Conservation (phyloP, 2,329 filamentous ascomycete genomes). For the Colletotrichum spinosum region DNA sequence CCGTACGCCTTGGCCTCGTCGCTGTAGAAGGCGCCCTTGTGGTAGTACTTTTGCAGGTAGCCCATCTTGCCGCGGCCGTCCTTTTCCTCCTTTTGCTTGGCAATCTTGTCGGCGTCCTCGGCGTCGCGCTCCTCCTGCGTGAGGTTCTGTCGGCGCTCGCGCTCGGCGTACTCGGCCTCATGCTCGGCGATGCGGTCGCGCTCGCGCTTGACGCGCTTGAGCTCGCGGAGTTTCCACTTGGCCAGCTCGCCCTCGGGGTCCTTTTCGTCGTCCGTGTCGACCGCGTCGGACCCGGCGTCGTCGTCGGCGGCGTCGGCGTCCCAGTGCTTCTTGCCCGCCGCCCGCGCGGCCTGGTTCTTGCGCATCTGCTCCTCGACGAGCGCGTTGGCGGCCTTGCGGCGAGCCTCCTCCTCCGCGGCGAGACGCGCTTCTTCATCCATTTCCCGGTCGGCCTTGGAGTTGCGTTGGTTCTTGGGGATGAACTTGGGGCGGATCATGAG, state of each 20-base stretch:
- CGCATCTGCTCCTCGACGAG: constrained; percentile 91
- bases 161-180: constrained; percentile 88
- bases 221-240: constrained; percentile 93
- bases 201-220: constrained; percentile 88
- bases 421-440: constrained; percentile 49
- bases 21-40: constrained; percentile 96
- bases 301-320: constrained; percentile 82
- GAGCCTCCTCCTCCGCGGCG: constrained; percentile 68
- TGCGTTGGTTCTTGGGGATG: constrained; percentile 69
- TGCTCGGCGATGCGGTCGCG: constrained; percentile 85
- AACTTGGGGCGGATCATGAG: constrained; percentile 74
- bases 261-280: constrained; percentile 89
- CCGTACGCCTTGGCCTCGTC: constrained; percentile 82
- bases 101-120: constrained; percentile 85
- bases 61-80: constrained; percentile 82
- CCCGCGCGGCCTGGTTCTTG: constrained; percentile 80
- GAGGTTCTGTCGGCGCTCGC: constrained; percentile 88
- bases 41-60: constrained; percentile 96
- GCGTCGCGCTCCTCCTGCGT: constrained; percentile 86
- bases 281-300: constrained; percentile 68
- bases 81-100: constrained; percentile 83
- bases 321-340: constrained; percentile 86
- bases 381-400: constrained; percentile 78
- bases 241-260: constrained; percentile 91
- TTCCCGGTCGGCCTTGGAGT: constrained; percentile 43